Base-by-base conservation (phyloP, 2,329 filamentous ascomycete species). In the Orbilia quercus region DNA sequence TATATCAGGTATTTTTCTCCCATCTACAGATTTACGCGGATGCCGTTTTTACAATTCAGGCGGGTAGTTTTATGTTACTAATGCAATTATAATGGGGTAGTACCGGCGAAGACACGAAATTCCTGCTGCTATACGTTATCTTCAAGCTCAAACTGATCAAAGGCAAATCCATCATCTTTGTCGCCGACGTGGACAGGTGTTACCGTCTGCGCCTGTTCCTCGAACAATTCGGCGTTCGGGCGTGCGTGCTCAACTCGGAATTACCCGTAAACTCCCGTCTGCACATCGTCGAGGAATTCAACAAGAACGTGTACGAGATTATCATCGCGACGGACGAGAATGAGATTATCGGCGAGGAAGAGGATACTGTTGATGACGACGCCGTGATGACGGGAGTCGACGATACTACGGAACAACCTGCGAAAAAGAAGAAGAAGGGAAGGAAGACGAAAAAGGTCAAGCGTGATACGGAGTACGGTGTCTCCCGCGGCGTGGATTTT, bases 31-130 rank as follows among this genome's bases (percentile, higher is more conserved):
- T n/a, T n/a, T n/a, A n/a, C n/a, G n/a, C n/a, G n/a, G n/a, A n/a
- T n/a, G n/a, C n/a, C n/a, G n/a, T n/a, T n/a, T n/a, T n/a, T n/a
- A n/a, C n/a, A n/a, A n/a, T n/a, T n/a, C n/a, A n/a, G n/a, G n/a
- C n/a, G n/a, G n/a, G n/a, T n/a, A n/a, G n/a, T n/a, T n/a, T n/a
- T n/a, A n/a, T n/a, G n/a, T n/a, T n/a, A n/a, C n/a, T n/a, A n/a
- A n/a, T n/a, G n/a, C n/a, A n/a, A n/a, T n/a, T n/a, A n/a, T n/a
- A n/a, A n/a, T n/a, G n/a, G n/a, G 28, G 4, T 60, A 90, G 87
- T 79, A 96, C 92, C 77, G 91, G 87, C n/a, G 95, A 99, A 81
- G 94, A 98, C 76, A 95, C 98, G 78, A 99, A 99, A 80, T 99
- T 98, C 79, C 82, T 99, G 38, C 82, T 99, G 45, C 88, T 90